These are phyloP conservation scores for Aspergillus candidus DNA, from an alignment of 2,329 filamentous ascomycete species.

Conservation along the genomic window DNA sequence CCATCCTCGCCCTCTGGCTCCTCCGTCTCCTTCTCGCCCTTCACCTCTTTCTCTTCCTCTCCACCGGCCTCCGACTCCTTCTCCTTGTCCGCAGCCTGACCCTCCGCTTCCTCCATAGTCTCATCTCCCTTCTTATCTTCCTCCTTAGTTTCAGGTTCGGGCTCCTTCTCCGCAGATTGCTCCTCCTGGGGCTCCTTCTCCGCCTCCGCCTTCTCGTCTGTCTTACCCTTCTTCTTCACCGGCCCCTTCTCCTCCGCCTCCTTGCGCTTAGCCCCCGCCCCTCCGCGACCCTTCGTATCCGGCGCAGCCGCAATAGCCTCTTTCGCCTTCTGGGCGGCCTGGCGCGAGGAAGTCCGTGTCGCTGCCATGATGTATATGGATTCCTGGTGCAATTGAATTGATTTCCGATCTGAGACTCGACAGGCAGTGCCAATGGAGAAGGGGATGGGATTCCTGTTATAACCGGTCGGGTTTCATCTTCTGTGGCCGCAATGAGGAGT, in stretches of 20 bases:
- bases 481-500: slow-evolving; percentile 12
- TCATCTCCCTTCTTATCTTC: slow-evolving; percentile 2
- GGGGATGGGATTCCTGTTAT: not conserved
- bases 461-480: too few species aligned
- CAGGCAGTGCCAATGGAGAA: not conserved
- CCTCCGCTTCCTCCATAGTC: slow-evolving; percentile 6
- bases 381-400: not conserved
- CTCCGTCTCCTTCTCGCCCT: slow-evolving; percentile 8
- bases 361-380: slow-evolving; percentile 22
- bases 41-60: slow-evolving; percentile 7
- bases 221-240: slow-evolving; percentile 37
- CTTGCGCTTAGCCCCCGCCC: slow-evolving; percentile 38
- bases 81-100: slow-evolving; percentile 6
- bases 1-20: slow-evolving; percentile 3
- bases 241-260: slow-evolving; percentile 20
- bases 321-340: slow-evolving; percentile 40
- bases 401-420: not conserved
- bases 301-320: slow-evolving; percentile 32
- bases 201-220: slow-evolving; percentile 11
- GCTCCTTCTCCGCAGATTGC: slow-evolving; percentile 5
- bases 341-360: slow-evolving; percentile 36
- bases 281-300: slow-evolving; percentile 22
- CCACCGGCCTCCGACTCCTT: not conserved
- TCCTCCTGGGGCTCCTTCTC: slow-evolving; percentile 2
- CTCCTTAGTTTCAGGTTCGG: slow-evolving; percentile 7